A percentile compares a stretch with the other conserved stretches of the same genome.
Evolutionary conservation across 257 asterid species (phyloP).

Genomic region (Plantago major): DNA sequence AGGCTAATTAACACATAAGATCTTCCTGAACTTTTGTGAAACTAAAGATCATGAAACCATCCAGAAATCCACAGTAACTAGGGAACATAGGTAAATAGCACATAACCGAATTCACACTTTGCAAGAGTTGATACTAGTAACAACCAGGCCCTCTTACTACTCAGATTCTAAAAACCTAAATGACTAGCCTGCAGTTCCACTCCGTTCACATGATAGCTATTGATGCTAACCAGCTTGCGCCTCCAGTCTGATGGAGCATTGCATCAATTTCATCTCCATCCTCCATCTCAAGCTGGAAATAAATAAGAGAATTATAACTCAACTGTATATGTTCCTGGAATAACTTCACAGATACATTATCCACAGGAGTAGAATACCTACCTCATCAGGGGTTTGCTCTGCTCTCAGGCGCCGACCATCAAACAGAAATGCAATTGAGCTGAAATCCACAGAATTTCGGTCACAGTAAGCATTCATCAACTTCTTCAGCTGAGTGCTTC

Average conservation of each 20-base stretch:
- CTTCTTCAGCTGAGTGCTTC: slow-evolving; percentile 40
- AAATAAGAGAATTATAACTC: background rate
- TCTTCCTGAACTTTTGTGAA: background rate
- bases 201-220: background rate
- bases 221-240: background rate
- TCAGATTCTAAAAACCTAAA: too few relatives aligned
- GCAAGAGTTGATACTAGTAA: too few relatives aligned
- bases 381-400: slow-evolving; percentile 29
- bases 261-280: slow-evolving; percentile 25
- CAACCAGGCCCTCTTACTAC: too few relatives aligned
- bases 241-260: slow-evolving; percentile 25
- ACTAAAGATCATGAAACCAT: too few relatives aligned
- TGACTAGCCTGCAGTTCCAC: background rate
- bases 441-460: slow-evolving; percentile 32
- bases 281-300: slow-evolving; percentile 17
- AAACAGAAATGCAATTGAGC: slow-evolving; percentile 34
- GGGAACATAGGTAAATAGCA: too few relatives aligned
- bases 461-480: slow-evolving; percentile 52
- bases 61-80: too few relatives aligned
- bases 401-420: slow-evolving; percentile 28
- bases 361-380: background rate
- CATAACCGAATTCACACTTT: too few relatives aligned
- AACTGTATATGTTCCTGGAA: background rate
- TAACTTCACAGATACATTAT: background rate
- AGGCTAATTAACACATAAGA: too few relatives aligned